Evolutionary conservation across 495 filamentous ascomycete species (phyloP).

Genomic region (Letharia columbiana): DNA sequence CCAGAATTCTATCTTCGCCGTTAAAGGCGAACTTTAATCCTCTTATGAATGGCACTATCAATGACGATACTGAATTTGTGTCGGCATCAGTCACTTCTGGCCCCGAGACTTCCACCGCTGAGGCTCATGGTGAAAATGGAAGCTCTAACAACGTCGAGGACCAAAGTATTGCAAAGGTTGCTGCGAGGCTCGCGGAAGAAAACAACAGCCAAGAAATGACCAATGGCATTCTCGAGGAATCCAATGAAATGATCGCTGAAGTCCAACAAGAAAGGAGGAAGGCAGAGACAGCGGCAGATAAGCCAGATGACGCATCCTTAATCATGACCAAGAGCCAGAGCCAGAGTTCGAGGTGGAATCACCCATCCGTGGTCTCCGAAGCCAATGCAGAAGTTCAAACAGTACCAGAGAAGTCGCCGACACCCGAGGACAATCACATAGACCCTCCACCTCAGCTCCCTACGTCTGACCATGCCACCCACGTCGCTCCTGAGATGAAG

Average conservation of each 20-base stretch:
- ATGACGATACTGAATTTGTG: neutral
- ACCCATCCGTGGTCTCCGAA: neutral
- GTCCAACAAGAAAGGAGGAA: neutral
- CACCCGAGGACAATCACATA: neutral
- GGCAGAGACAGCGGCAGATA: neutral
- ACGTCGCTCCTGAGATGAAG: neutral
- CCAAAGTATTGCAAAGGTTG: neutral
- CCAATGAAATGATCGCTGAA: neutral
- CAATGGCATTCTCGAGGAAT: neutral
- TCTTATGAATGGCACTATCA: neutral
- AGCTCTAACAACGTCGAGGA: neutral
- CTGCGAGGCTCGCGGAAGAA: neutral
- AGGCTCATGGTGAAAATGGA: neutral
- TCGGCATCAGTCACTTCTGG: neutral
- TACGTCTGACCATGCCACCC: neutral
- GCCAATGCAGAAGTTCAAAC: neutral
- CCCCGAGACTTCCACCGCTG: neutral
- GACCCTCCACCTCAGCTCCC: neutral
- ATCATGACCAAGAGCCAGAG: neutral
- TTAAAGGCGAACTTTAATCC: neutral
- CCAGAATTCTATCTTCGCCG: neutral
- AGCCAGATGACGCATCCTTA: neutral
- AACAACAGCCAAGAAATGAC: neutral
- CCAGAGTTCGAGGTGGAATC: neutral
- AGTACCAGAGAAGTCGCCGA: neutral